phyloP scores from a whole-genome alignment of 805 yeast genomes.

The Millerozyma acaciae region DNA sequence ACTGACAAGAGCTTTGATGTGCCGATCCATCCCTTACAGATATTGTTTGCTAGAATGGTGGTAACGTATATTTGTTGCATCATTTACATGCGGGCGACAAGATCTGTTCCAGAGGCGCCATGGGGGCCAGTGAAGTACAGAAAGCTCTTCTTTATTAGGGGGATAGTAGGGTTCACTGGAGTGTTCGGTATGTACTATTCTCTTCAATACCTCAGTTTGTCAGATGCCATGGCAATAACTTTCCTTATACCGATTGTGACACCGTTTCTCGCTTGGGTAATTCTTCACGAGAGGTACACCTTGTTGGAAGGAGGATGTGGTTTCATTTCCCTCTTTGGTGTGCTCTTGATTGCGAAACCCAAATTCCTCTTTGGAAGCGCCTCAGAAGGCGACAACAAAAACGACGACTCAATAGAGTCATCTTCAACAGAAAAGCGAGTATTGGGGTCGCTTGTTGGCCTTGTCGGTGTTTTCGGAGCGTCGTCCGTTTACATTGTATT shows the following conservation, averaged over 20 bases:
- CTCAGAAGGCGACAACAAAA: constrained; percentile 26
- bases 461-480: constrained; percentile 68
- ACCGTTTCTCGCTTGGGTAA: constrained; percentile 64
- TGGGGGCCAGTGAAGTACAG: constrained; percentile 66
- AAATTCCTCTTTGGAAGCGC: constrained; percentile 56
- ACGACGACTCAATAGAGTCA: constrained; percentile 44
- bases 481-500: constrained; percentile 66
- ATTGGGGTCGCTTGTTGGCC: constrained; percentile 60
- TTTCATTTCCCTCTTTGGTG: constrained; percentile 66
- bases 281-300: constrained; percentile 65
- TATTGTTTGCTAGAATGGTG: constrained; percentile 71
- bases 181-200: constrained; percentile 78
- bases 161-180: constrained; percentile 72
- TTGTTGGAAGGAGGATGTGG: constrained; percentile 68
- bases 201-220: constrained; percentile 64
- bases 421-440: constrained; percentile 51
- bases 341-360: constrained; percentile 78
- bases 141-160: constrained; percentile 53
- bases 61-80: constrained; percentile 63
- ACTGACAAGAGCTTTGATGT: constrained; percentile 54
- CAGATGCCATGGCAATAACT: constrained; percentile 79
- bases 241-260: constrained; percentile 77
- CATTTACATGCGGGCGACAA: constrained; percentile 48
- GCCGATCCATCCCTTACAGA: constrained; percentile 75
- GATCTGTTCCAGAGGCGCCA: constrained; percentile 55